A percentile compares a stretch with the other conserved stretches of the same genome.
phyloP scores from a whole-genome alignment of 208 protist species.

The Trypanosoma cruzi region DNA sequence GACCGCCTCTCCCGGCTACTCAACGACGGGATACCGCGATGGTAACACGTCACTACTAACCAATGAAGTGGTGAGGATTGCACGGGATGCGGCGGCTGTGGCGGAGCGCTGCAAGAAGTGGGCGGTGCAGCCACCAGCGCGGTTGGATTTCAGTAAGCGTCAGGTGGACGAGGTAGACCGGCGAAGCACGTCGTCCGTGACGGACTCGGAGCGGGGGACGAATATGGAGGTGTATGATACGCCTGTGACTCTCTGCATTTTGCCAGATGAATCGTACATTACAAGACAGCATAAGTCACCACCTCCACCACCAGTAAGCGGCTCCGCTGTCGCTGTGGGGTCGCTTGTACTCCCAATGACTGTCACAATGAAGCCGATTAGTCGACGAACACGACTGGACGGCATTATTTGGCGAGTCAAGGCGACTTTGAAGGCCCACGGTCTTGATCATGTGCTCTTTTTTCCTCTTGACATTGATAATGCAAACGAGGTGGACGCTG shows the following conservation, averaged over 20 bases:
- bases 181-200: constrained; percentile 15
- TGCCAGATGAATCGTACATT: constrained; percentile 16
- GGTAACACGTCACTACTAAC: constrained; percentile 1
- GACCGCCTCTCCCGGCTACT: background rate
- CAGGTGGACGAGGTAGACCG: constrained; percentile 31
- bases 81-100: constrained; percentile 52
- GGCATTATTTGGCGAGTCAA: constrained; percentile 70
- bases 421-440: constrained; percentile 32
- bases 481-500: constrained; percentile 18
- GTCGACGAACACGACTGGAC: constrained; percentile 52
- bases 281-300: background rate
- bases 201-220: constrained; percentile 13
- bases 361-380: constrained; percentile 51
- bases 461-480: constrained; percentile 31
- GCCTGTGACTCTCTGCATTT: constrained; percentile 29
- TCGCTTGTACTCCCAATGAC: constrained; percentile 35
- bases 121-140: constrained; percentile 29
- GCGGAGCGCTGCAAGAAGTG: constrained; percentile 34
- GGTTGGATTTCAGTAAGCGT: constrained; percentile 36
- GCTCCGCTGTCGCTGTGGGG: background rate
- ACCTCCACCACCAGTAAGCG: background rate
- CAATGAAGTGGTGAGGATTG: constrained; percentile 33
- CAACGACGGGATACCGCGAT: background rate
- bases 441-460: constrained; percentile 28
- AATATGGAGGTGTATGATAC: constrained; percentile 18